Evolutionary conservation across 805 yeast genomes (phyloP), one percentile per base, ranked within the genome.

Genomic region (Saturnispora diversa): DNA sequence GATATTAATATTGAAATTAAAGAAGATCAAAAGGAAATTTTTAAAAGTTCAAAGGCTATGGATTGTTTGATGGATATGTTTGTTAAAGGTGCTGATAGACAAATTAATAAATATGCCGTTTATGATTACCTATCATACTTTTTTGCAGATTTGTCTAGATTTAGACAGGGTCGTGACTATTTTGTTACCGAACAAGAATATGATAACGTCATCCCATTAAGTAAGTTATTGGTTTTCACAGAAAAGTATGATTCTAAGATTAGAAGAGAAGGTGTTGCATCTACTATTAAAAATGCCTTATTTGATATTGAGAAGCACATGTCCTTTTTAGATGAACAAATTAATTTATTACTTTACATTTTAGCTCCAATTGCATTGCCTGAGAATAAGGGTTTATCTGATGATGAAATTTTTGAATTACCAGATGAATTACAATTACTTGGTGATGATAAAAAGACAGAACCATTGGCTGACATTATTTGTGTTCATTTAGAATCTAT

Each of bases 251-350:
- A 82, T 54, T 69, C 84, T 11, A 76, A 75, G 52, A 75, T 76
- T 20, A 77, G 97, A 64, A 74, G 97, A 62, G 88, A 83, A 56
- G 97, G 95, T 54, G 88, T 85, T 28, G 94, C 94, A 1, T 82
- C 94, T 5, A 83, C 96, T 2, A 84, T 92, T 50, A 90, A 92
- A 59, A 90, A 90, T 61, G 74, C 90, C 0, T 64, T 90, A 37
- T 90, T 90, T 54, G 95, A 88, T 55, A 67, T 84, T 1, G 74
- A 77, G 30, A 60, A 74, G 26, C 97, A 90, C 56, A 62, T 62
- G 50, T 59, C 56, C 19, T 64, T 90, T 32, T 58, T 86, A 30
- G 66, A 65, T 4, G 81, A 83, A 51, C 62, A 68, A 7, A 77
- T 85, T 43, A 85, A 88, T 50, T 52, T 90, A 28, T 68, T 92